Base-by-base conservation (phyloP, 1,139 yeast species). In the Pichia sp. region DNA sequence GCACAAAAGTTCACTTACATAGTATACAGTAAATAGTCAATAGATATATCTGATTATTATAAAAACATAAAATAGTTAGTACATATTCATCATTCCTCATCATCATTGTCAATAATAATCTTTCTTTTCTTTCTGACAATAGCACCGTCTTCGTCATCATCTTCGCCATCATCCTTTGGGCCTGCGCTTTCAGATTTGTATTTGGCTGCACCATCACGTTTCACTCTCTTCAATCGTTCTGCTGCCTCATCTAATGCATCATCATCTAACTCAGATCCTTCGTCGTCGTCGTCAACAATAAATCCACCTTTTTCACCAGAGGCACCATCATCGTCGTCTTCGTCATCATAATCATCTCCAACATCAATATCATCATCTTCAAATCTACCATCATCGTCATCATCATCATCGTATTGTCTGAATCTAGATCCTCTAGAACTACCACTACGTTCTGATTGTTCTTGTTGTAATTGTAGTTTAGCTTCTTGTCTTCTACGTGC, bases 401-500 rank as follows among this genome's bases (percentile, higher is more conserved):
- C 53, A 22, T n/a, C n/a, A n/a, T 56, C 65, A 25, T 25, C 44
- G 11, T 41, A 25, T 8, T 39, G 42, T 24, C 34, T 41, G 4
- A 36, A 23, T 23, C 39, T 36, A 9, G 36, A 26, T 20, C 23
- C 9, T 7, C 24, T 24, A 34, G 41, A 39, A 37, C 34, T 58
- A 15, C 54, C 59, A 35, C 57, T 53, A 24, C 55, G 56, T 22
- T 52, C 48, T 8, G 65, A 40, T 57, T 59, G 32, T 41, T 50
- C 82, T 49, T 76, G 81, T 51, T 79, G 77, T 52, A 71, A 74
- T 49, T 64, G 71, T 53, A 79, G 72, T 60, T 77, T 80, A 56
- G 74, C 65, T 56, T 74, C 78, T 57, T 79, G 70, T 72, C 80
- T 83, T 70, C 90, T 73, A 72, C 81, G 77, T 66, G 83, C 78